A percentile compares a stretch with the other conserved stretches of the same genome.
These are phyloP conservation scores for Spergularia azorica DNA, from an alignment of 179 eudicot species.

Conservation along the genomic window DNA sequence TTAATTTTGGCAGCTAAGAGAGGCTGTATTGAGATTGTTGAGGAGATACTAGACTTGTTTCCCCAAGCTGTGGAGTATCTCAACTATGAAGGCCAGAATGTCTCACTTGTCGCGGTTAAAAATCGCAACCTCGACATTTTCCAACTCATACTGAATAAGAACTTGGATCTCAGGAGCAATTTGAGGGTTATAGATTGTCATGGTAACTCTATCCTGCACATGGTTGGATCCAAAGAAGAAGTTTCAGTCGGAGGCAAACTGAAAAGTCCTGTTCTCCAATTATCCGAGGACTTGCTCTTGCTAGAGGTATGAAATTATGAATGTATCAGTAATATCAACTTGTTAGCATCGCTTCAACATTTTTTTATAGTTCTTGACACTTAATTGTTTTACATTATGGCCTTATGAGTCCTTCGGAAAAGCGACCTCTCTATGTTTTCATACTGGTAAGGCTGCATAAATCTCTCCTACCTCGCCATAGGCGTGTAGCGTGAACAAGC, in stretches of 20 bases:
- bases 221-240: constrained; percentile 13
- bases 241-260: neutral
- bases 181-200: constrained; percentile 5
- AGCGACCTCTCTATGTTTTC: no score
- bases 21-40: constrained; percentile 22
- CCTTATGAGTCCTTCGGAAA: no score
- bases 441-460: no score
- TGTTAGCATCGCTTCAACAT: neutral
- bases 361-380: neutral
- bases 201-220: constrained; percentile 27
- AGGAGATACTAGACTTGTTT: constrained; percentile 12
- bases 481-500: neutral
- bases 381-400: no score
- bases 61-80: constrained; percentile 23
- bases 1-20: constrained; percentile 22
- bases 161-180: neutral
- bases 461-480: neutral
- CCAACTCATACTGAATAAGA: neutral
- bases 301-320: constrained; percentile 17
- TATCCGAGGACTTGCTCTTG: constrained; percentile 17
- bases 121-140: constrained; percentile 2
- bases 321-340: neutral
- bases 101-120: constrained; percentile 16
- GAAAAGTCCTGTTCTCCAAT: constrained; percentile 13
- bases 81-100: constrained; percentile 10